phyloP scores from a whole-genome alignment of 176 grass and related monocot species.

The Carex myosuroides region DNA sequence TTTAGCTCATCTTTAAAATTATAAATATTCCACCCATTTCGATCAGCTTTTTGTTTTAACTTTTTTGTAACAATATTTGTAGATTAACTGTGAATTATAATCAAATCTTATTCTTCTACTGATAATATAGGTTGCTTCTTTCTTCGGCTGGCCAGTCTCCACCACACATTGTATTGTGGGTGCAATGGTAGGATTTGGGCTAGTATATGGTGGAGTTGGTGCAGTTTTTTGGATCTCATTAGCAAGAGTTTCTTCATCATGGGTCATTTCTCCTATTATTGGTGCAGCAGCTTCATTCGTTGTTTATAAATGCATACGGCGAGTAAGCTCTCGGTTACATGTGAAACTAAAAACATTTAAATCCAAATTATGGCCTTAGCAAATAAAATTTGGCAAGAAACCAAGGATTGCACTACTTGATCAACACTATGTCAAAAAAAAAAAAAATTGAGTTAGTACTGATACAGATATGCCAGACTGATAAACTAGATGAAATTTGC shows the following conservation, averaged over 20 bases:
- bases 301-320: slow-evolving; percentile 94
- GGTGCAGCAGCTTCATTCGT: slow-evolving; percentile 84
- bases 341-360: neutral
- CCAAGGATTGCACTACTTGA: neutral
- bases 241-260: slow-evolving; percentile 92
- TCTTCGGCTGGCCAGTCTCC: slow-evolving; percentile 91
- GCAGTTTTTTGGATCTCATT: slow-evolving; percentile 92
- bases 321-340: slow-evolving; percentile 43
- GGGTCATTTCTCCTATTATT: slow-evolving; percentile 91
- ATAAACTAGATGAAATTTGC: neutral
- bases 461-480: neutral
- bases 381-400: neutral
- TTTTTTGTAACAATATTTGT: neutral
- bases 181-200: slow-evolving; percentile 98
- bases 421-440: slow-evolving; percentile 12
- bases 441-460: neutral
- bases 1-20: neutral
- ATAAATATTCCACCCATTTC: neutral
- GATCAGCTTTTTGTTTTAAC: neutral
- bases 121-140: slow-evolving; percentile 78
- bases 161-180: slow-evolving; percentile 98
- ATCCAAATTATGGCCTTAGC: neutral
- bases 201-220: slow-evolving; percentile 64
- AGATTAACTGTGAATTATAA: neutral
- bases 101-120: slow-evolving; percentile 26